A percentile compares a stretch with the other conserved stretches of the same genome.
phyloP scores from a whole-genome alignment of 768 basidiomycete species.

The Sporobolomyces roseus region DNA sequence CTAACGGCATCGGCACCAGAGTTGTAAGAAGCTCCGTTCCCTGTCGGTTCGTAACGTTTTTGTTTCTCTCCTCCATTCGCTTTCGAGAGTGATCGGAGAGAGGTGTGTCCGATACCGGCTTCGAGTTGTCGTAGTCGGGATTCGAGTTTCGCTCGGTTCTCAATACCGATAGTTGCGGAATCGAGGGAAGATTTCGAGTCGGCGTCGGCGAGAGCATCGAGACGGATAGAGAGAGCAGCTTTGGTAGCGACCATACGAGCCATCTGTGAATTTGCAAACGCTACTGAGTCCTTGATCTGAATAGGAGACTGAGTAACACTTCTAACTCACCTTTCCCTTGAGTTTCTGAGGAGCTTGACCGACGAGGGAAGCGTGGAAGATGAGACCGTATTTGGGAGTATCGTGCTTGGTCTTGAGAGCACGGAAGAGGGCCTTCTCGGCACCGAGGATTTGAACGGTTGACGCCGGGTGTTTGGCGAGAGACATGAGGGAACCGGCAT shows the following conservation, averaged over 20 bases:
- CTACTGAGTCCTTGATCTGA: not conserved
- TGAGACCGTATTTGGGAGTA: constrained; percentile 86
- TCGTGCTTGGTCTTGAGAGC: constrained; percentile 56
- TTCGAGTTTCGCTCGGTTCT: constrained; percentile 92
- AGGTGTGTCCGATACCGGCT: constrained; percentile 68
- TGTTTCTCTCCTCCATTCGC: constrained; percentile 63
- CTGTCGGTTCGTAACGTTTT: constrained; percentile 72
- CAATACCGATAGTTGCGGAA: constrained; percentile 82
- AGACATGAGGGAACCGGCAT: constrained; percentile 53
- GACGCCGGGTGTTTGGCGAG: constrained; percentile 55
- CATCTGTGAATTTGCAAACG: constrained; percentile 59
- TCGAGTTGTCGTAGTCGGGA: constrained; percentile 84
- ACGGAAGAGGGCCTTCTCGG: constrained; percentile 55
- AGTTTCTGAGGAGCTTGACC: constrained; percentile 96
- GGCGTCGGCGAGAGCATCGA: constrained; percentile 88
- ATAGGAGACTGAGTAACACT: not conserved
- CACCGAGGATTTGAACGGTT: constrained; percentile 55
- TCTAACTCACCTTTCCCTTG: constrained; percentile 75
- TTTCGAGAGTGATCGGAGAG: constrained; percentile 54
- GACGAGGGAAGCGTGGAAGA: constrained; percentile 95
- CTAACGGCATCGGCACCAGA: constrained; percentile 65
- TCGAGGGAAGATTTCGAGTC: constrained; percentile 72
- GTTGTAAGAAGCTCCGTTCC: constrained; percentile 75
- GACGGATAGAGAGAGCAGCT: constrained; percentile 91
- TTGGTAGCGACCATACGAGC: constrained; percentile 99